These are phyloP conservation scores for Kwoniella europaea DNA, from an alignment of 768 basidiomycete species.

Conservation along the genomic window DNA sequence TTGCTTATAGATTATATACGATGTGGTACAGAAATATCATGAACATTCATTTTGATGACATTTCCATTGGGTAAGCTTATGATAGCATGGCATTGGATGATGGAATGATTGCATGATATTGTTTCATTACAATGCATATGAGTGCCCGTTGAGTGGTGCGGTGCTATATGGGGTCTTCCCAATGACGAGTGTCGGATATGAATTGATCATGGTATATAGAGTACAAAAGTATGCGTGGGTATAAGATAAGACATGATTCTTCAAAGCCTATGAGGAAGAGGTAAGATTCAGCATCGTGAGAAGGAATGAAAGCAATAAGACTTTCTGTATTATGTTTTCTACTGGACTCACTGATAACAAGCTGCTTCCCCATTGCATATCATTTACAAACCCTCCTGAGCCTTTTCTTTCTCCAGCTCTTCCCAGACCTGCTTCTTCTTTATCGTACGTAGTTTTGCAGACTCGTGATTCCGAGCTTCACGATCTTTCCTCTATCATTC, in stretches of 20 bases:
- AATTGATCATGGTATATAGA: not conserved
- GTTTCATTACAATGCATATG: not conserved
- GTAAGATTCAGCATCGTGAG: too few relatives aligned
- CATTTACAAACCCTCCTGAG: conserved; percentile 7
- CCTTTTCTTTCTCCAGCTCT: conserved; percentile 39
- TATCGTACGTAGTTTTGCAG: conserved; percentile 41
- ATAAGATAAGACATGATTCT: too few relatives aligned
- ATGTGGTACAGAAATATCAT: not conserved
- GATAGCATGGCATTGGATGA: not conserved
- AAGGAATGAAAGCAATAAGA: too few relatives aligned
- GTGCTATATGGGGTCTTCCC: not conserved
- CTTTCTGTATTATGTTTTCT: too few relatives aligned
- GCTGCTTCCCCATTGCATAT: not conserved
- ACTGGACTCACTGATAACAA: too few relatives aligned
- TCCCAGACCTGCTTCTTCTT: conserved; percentile 55
- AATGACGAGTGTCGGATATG: too few relatives aligned
- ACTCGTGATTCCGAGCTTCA: conserved; percentile 51
- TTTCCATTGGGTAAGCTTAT: not conserved
- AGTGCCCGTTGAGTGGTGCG: not conserved
- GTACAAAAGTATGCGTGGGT: too few relatives aligned
- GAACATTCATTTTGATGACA: not conserved
- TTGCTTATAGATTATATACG: conserved; percentile 4
- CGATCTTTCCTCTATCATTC: conserved; percentile 46
- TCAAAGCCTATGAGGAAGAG: too few relatives aligned
- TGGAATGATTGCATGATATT: too few relatives aligned